Evolutionary conservation across 1,139 yeast species (phyloP).

Genomic region (Protomyces arabidopsidicola): DNA sequence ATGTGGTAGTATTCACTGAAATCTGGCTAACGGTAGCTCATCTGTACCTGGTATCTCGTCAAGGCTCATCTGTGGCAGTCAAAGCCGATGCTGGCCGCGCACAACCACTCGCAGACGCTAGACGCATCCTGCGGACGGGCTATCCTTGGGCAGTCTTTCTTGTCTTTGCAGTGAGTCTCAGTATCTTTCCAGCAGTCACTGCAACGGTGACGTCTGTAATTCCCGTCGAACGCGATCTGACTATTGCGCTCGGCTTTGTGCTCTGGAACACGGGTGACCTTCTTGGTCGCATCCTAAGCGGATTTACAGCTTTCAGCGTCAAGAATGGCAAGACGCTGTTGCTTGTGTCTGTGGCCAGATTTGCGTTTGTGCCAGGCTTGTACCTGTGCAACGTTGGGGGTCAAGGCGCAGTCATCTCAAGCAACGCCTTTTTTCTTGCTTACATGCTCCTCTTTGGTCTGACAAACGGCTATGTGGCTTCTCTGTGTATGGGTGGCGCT

Average conservation of each 20-base stretch:
- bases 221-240: conserved; percentile 34
- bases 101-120: conserved; percentile 4
- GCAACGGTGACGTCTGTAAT: conserved; percentile 57
- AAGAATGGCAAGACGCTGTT: conserved; percentile 38
- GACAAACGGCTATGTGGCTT: conserved; percentile 72
- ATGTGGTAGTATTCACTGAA: conserved; percentile 46
- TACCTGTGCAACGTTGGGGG: conserved; percentile 58
- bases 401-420: conserved; percentile 44
- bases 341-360: conserved; percentile 51
- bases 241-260: conserved; percentile 68
- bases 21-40: conserved; percentile 7
- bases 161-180: conserved; percentile 68
- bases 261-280: conserved; percentile 90
- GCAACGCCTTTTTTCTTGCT: conserved; percentile 63
- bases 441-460: conserved; percentile 76
- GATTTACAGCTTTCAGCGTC: conserved; percentile 33
- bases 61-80: conserved; percentile 13
- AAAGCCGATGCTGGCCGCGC: conserved; percentile 6
- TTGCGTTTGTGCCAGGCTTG: conserved; percentile 54
- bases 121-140: conserved; percentile 47
- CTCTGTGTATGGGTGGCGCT: conserved; percentile 10
- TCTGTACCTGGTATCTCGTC: conserved; percentile 15
- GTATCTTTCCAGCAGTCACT: conserved; percentile 83
- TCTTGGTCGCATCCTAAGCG: conserved; percentile 57
- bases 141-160: conserved; percentile 68